These are phyloP conservation scores for Phaeosphaeriaceae sp. DNA, from an alignment of 2,329 filamentous ascomycete genomes.

Conservation along the genomic window DNA sequence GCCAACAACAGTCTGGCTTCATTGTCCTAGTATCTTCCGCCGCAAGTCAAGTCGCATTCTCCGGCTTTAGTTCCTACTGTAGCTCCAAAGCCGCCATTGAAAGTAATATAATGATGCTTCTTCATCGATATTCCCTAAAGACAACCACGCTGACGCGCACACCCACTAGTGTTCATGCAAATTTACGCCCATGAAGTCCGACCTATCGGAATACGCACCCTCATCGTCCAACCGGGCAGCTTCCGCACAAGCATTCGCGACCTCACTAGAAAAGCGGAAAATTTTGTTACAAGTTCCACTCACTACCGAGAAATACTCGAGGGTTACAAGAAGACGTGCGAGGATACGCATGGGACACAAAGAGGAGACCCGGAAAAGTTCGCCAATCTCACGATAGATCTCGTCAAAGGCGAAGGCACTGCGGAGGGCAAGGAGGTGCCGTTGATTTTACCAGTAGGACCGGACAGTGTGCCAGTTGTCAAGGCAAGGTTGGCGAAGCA, in stretches of 20 bases:
- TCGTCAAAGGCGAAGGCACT: slow-evolving; percentile 5
- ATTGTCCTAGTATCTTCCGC: slow-evolving; percentile 54
- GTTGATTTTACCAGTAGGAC: neutral
- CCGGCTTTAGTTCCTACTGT: no score
- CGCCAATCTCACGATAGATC: slow-evolving; percentile 3
- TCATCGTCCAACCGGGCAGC: slow-evolving; percentile 47
- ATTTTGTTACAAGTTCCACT: no score
- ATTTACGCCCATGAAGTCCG: no score
- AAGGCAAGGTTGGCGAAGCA: no score
- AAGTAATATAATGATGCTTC: no score
- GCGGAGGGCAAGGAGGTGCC: slow-evolving; percentile 1
- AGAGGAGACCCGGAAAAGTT: slow-evolving; percentile 3
- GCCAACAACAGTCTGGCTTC: slow-evolving; percentile 41
- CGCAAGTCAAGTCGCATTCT: neutral
- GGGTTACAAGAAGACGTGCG: neutral
- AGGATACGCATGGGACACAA: neutral
- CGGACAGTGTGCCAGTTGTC: neutral
- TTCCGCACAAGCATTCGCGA: slow-evolving; percentile 40
- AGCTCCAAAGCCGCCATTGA: no score
- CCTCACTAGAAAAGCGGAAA: no score
- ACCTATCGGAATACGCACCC: slow-evolving; percentile 45
- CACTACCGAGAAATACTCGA: no score
- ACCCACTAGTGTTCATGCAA: no score
- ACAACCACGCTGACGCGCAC: slow-evolving; percentile 2
- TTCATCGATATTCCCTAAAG: neutral